A percentile compares a stretch with the other conserved stretches of the same genome.
These are phyloP conservation scores for Mixia osmundae DNA, from an alignment of 1,284 basidiomycete genomes.

Conservation along the genomic window DNA sequence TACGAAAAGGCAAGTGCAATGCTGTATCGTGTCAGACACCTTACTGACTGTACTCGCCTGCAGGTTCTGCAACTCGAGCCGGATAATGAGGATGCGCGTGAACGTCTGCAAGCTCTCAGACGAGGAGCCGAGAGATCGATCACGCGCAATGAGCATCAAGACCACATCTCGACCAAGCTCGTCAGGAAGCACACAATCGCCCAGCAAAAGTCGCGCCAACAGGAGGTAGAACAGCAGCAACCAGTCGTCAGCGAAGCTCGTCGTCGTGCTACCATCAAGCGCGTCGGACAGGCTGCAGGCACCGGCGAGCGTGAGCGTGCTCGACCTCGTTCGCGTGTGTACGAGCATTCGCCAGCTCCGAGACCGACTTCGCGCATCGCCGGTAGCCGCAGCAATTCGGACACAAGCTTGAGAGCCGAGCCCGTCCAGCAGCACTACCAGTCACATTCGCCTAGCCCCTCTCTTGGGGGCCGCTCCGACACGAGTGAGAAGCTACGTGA, in stretches of 20 bases:
- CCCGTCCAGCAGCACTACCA: not conserved
- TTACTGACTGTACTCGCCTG: not conserved
- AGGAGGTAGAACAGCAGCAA: not conserved
- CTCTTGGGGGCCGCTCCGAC: not conserved
- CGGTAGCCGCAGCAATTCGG: not conserved
- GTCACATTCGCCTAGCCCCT: not conserved
- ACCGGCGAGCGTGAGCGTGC: no score
- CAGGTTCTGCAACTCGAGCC: slow-evolving; percentile 2
- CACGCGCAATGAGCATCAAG: slow-evolving; percentile 1
- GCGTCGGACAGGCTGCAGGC: not conserved
- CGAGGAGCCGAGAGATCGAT: not conserved
- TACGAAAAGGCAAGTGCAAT: slow-evolving; percentile 23
- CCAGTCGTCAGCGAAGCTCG: not conserved
- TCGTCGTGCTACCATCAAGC: not conserved
- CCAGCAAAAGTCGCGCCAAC: not conserved
- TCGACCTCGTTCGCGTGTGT: no score
- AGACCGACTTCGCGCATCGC: not conserved
- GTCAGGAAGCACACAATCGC: slow-evolving; percentile 2
- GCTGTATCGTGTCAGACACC: not conserved
- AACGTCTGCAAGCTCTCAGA: not conserved
- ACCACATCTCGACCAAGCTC: not conserved
- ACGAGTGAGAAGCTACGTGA: no score
- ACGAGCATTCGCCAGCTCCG: no score
- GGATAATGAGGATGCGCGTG: slow-evolving; percentile 1
- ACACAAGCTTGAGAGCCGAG: not conserved